Evolutionary conservation across 495 filamentous ascomycete species (phyloP).

Genomic region (Aspergillus biplanus): DNA sequence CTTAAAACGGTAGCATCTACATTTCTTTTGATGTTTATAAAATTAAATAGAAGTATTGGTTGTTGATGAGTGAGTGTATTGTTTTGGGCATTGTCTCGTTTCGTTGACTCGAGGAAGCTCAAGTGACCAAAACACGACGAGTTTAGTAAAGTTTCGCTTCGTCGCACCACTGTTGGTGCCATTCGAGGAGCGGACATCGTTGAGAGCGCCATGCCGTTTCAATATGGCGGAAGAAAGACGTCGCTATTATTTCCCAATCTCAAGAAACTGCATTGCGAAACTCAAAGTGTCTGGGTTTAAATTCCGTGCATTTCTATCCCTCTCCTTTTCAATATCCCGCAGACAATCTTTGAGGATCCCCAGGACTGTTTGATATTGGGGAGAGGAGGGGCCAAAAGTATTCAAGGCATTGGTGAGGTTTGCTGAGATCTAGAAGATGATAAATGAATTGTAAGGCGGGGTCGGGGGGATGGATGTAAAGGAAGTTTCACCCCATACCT

Average conservation of each 20-base stretch:
- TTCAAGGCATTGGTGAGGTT: conserved; percentile 47
- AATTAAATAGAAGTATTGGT: no score
- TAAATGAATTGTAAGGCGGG: not conserved
- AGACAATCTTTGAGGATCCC: conserved; percentile 44
- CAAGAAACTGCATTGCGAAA: conserved; percentile 45
- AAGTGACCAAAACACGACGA: not conserved
- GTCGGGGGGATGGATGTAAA: not conserved
- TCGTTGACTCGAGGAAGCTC: no score
- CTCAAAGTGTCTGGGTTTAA: conserved; percentile 42
- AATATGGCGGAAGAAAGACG: not conserved
- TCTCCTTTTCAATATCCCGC: conserved; percentile 33
- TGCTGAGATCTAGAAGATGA: conserved; percentile 38
- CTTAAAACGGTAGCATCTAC: no score
- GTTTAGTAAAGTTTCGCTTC: no score
- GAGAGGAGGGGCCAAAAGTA: conserved; percentile 45
- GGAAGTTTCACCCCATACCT: conserved; percentile 28
- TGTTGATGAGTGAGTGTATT: no score
- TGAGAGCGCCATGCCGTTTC: not conserved
- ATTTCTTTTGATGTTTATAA: no score
- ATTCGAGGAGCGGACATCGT: not conserved
- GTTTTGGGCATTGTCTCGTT: no score
- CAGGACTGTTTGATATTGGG: conserved; percentile 42
- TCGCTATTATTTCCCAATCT: conserved; percentile 33
- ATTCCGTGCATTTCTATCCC: conserved; percentile 11
- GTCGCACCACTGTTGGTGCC: no score